Evolutionary conservation across 768 basidiomycete genomes (phyloP).

Genomic region (Sarcomyxa edulis): DNA sequence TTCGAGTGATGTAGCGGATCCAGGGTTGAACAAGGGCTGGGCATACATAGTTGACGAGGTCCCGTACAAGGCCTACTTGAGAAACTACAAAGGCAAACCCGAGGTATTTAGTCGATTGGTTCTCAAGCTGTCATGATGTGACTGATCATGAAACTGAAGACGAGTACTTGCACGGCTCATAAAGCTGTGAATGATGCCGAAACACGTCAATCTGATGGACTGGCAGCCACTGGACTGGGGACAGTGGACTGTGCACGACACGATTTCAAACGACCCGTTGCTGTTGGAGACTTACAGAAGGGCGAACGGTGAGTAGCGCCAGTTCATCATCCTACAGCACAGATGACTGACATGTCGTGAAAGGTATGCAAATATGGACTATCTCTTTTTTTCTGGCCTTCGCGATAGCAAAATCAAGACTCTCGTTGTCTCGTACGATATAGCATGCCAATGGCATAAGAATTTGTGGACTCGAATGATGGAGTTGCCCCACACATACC

Average conservation of each 20-base stretch:
- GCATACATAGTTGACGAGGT: constrained; percentile 9
- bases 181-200: constrained; percentile 10
- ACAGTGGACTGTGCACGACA: constrained; percentile 12
- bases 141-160: constrained; percentile 4
- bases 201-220: constrained; percentile 7
- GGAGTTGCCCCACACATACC: background rate
- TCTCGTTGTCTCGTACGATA: constrained; percentile 20
- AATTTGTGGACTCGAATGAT: constrained; percentile 12
- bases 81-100: constrained; percentile 3
- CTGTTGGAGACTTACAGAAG: constrained; percentile 17
- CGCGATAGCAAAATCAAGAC: background rate
- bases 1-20: constrained; percentile 8
- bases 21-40: constrained; percentile 11
- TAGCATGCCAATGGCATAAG: constrained; percentile 20
- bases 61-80: constrained; percentile 6
- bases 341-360: background rate
- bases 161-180: constrained; percentile 14
- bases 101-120: constrained; percentile 10
- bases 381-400: constrained; percentile 13
- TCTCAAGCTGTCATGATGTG: too few species aligned
- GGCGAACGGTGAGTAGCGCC: constrained; percentile 24
- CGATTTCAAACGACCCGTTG: constrained; percentile 10
- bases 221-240: constrained; percentile 7
- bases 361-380: constrained; percentile 29
- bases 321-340: background rate